phyloP scores from a whole-genome alignment of 2,329 filamentous ascomycete species.

The Curvularia sp. region DNA sequence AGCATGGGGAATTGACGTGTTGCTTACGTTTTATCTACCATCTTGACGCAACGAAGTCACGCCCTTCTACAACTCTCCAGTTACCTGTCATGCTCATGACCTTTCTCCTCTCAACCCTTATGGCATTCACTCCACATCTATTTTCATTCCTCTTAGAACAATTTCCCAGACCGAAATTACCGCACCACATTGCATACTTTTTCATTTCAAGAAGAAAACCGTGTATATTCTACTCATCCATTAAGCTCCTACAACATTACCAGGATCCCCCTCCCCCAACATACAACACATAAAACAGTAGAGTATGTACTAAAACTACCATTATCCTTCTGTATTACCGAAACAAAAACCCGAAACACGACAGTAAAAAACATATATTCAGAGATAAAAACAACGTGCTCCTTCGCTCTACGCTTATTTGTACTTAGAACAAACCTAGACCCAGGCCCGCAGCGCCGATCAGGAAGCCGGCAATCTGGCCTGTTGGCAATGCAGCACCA shows the following conservation, averaged over 20 bases:
- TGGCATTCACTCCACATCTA: not conserved
- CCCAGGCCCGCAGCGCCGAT: slow-evolving; percentile 38
- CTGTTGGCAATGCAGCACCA: slow-evolving; percentile 26
- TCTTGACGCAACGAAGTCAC: not conserved
- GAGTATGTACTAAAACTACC: not conserved
- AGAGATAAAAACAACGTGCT: not conserved
- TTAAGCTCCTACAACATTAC: not conserved
- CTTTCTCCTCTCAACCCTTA: not conserved
- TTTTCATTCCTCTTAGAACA: not conserved
- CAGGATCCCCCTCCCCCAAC: not conserved
- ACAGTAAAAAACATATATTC: not conserved
- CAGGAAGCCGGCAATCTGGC: slow-evolving; percentile 29
- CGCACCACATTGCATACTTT: not conserved
- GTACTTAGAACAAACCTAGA: slow-evolving; percentile 30
- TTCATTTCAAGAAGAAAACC: not conserved
- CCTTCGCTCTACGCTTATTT: not conserved
- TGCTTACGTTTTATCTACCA: too few species aligned
- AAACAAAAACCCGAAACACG: not conserved
- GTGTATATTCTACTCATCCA: not conserved
- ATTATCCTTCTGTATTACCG: not conserved
- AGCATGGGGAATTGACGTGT: not conserved
- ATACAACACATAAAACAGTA: not conserved
- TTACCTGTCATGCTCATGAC: not conserved
- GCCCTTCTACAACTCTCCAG: not conserved
- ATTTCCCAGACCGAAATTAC: not conserved